Evolutionary conservation across 768 basidiomycete genomes (phyloP), one percentile per base, ranked within the genome.

Genomic region (Leucogyrophana mollusca): DNA sequence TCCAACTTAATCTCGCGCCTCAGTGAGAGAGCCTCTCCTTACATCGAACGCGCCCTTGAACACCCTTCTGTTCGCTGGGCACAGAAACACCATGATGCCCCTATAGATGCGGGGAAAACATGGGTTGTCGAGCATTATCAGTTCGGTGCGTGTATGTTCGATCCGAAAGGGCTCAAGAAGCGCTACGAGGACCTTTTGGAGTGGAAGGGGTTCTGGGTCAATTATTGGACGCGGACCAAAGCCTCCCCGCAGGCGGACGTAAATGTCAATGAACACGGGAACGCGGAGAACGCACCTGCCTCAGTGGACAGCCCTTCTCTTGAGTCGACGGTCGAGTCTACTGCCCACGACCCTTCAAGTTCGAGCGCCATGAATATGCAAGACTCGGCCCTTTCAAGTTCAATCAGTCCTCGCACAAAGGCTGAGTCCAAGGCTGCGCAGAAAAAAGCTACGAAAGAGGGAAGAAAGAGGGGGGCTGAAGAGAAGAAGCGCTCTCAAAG

Each of bases 81-180:
- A 22, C 68, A 67, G 42, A 80, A 80, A 52, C 79, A 83, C 61
- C 63, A 73, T 11, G 67, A 79, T 34, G 76, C 75, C 11, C 79
- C 79, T 0, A 55, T 80, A 34, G 59, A 62, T 13, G 74, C 76
- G 4, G 70, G 73, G 27, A 74, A 72, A 54, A 71, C 72, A 18
- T 80, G 76, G 77, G 55, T 81, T 30, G 53, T 76, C 20, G 79
- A 82, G 54, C 72, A 69, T 33, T 78, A 79, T 50, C 79, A 83
- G 56, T 82, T 82, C 50, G 79, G 79, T 4, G 62, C 65, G 5
- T 76, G 72, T 55, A 78, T 82, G 77, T 79, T 82, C 55, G 80
- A 82, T 51, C 77, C 78, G 0, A 55, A 54, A 5, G 77, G 72
- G 0, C 60, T 83, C 34, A 70, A 69, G 41, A 62, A 67, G 4